Evolutionary conservation across 2,329 filamentous ascomycete species (phyloP).

Genomic region (Cladosporium colombiae): DNA sequence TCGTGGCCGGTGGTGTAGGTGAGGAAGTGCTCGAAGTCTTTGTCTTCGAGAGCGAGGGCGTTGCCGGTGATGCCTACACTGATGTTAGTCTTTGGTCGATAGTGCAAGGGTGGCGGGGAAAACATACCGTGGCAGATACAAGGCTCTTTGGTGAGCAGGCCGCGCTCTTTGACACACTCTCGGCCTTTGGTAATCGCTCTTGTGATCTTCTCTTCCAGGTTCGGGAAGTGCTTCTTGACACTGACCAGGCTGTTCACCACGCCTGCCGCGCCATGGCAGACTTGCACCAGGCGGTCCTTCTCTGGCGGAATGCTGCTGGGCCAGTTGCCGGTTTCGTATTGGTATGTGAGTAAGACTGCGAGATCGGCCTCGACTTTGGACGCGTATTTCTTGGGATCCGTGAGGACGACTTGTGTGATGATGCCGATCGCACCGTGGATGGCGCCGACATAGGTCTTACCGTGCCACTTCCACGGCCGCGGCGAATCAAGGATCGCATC

Average conservation of each 20-base stretch:
- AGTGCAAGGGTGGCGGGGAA: background rate
- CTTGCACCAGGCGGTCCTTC: slow-evolving; percentile 58
- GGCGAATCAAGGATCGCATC: slow-evolving; percentile 59
- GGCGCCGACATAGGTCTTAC: slow-evolving; percentile 64
- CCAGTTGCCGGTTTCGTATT: slow-evolving; percentile 65
- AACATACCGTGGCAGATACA: slow-evolving; percentile 59
- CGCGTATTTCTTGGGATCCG: slow-evolving; percentile 57
- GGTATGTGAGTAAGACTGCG: slow-evolving; percentile 58
- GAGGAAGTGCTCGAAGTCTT: slow-evolving; percentile 58
- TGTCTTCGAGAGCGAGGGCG: slow-evolving; percentile 56
- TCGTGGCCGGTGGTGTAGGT: slow-evolving; percentile 59
- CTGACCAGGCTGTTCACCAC: slow-evolving; percentile 60
- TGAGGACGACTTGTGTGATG: slow-evolving; percentile 67
- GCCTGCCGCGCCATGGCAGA: slow-evolving; percentile 68
- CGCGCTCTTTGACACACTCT: slow-evolving; percentile 57
- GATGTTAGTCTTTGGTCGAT: slow-evolving; percentile 17
- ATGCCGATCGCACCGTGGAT: slow-evolving; percentile 70
- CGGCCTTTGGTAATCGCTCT: slow-evolving; percentile 54
- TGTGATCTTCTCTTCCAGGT: slow-evolving; percentile 56
- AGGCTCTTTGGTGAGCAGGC: slow-evolving; percentile 63
- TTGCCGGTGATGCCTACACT: slow-evolving; percentile 61
- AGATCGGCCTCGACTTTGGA: slow-evolving; percentile 56
- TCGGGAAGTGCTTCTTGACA: slow-evolving; percentile 58
- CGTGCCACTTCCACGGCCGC: slow-evolving; percentile 65
- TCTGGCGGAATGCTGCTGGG: slow-evolving; percentile 56